A percentile compares a stretch with the other conserved stretches of the same genome.
These are phyloP conservation scores for Daldinia bambusicola DNA, from an alignment of 495 filamentous ascomycete species.

Conservation along the genomic window DNA sequence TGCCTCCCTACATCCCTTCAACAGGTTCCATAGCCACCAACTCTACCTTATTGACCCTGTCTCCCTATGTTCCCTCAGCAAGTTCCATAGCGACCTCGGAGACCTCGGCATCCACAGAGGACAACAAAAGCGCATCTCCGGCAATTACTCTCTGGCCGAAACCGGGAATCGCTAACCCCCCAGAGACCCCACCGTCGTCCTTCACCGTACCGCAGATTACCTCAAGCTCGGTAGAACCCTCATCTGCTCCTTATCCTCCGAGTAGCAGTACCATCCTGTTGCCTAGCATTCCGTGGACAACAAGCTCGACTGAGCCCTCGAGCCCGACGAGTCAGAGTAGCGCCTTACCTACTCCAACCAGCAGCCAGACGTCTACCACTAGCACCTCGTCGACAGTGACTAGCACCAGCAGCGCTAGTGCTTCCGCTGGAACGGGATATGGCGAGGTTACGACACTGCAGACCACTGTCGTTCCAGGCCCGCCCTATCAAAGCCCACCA, in stretches of 20 bases:
- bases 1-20: neutral
- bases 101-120: neutral
- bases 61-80: neutral
- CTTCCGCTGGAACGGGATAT: neutral
- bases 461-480: neutral
- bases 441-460: neutral
- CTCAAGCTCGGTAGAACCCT: neutral
- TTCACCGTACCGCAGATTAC: neutral
- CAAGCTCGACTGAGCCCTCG: neutral
- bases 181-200: neutral
- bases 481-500: neutral
- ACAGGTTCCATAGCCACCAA: neutral
- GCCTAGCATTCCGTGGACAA: neutral
- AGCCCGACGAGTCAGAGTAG: neutral
- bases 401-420: neutral
- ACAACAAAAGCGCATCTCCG: neutral
- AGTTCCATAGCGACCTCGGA: neutral
- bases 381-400: neutral
- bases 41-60: too few relatives aligned
- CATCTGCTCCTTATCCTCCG: neutral
- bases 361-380: neutral
- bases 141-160: neutral
- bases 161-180: neutral
- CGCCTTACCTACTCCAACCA: neutral
- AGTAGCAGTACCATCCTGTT: neutral